Evolutionary conservation across 1,284 basidiomycete genomes (phyloP).

Genomic region (Trichosporon ovoides): DNA sequence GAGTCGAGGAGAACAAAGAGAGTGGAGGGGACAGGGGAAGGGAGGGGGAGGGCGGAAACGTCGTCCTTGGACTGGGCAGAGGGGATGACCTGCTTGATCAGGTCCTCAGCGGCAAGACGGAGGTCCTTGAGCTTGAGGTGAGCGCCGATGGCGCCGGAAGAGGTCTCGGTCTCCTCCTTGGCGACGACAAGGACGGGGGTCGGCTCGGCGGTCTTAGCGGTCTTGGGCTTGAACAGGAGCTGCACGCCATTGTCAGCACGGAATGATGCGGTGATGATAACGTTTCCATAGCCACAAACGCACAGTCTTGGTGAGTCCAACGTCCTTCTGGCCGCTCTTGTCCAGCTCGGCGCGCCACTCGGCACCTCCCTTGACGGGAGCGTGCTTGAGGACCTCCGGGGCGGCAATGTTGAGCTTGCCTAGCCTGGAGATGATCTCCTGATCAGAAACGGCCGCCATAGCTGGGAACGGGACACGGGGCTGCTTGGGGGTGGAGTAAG

Average conservation of each 20-base stretch:
- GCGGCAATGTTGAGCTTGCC: conserved; percentile 38
- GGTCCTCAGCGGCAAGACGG: conserved; percentile 78
- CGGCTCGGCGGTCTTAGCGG: conserved; percentile 76
- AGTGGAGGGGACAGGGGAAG: conserved; percentile 64
- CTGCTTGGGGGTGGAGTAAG: conserved; percentile 4
- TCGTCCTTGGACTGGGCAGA: conserved; percentile 69
- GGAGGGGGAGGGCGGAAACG: conserved; percentile 73
- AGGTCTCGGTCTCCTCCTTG: conserved; percentile 72
- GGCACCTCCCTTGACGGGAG: conserved; percentile 35
- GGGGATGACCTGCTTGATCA: conserved; percentile 75
- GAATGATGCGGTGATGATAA: not conserved
- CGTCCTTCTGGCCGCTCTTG: conserved; percentile 32
- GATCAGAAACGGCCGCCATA: conserved; percentile 70
- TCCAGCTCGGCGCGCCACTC: conserved; percentile 47
- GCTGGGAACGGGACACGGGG: conserved; percentile 23
- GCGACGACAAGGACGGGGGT: conserved; percentile 84
- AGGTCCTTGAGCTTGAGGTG: conserved; percentile 84
- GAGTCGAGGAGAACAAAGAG: conserved; percentile 71
- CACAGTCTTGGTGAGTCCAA: conserved; percentile 44
- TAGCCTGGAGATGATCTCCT: conserved; percentile 55
- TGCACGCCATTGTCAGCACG: conserved; percentile 14
- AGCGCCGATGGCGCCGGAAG: conserved; percentile 68
- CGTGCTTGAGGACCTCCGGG: conserved; percentile 42
- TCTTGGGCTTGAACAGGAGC: conserved; percentile 54
- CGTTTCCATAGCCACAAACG: conserved; percentile 12